Evolutionary conservation across 2,329 filamentous ascomycete genomes (phyloP), one percentile per base, ranked within the genome.

Genomic region (Neoscytalidium dimidiatum): DNA sequence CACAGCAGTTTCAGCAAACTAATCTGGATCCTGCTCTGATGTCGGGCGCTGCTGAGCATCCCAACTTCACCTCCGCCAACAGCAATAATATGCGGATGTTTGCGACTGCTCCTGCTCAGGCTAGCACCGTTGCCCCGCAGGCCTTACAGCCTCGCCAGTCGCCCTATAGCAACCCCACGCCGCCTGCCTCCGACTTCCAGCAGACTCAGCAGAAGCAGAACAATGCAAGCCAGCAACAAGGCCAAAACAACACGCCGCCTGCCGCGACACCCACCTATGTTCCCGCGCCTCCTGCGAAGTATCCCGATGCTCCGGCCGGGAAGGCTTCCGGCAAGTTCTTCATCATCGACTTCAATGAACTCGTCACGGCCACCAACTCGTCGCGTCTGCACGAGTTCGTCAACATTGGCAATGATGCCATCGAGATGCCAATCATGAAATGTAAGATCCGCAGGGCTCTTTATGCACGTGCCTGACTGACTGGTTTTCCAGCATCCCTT

Each of bases 281-380:
- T 43, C 61, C 38, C n/a, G 48, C 61, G 4, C 26, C 48, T 3
- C 61, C 35, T 11, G 61, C 48, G 3, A 63, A 63, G 33, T 63
- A 52, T 63, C 48, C 53, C 5, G 38, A 44, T 28, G 65, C 66
- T 57, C 76, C 76, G 19, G 74, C 71, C 57, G 74, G 74, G 56
- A 75, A 70, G 66, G 70, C 70, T 64, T 72, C 71, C 29, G 81
- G 80, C 63, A 75, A 75, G 43, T 80, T 83, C 60, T 73, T 74
- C 67, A 72, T 81, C 65, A 73, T 80, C 68, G 76, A 80, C 68
- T 74, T 75, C 65, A 72, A 78, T 68, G 70, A 74, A 31, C 70
- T 84, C 29, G 74, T 74, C 38, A 76, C 76, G 67, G 77, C 77
- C 19, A 83, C 81, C 31, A 80, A 79, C 53, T 81, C 81, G 35